Percentiles rank a stretch among this genome's conserved stretches.
Evolutionary conservation across 495 filamentous ascomycete genomes (phyloP).

Genomic region (Cenococcum geophilum): DNA sequence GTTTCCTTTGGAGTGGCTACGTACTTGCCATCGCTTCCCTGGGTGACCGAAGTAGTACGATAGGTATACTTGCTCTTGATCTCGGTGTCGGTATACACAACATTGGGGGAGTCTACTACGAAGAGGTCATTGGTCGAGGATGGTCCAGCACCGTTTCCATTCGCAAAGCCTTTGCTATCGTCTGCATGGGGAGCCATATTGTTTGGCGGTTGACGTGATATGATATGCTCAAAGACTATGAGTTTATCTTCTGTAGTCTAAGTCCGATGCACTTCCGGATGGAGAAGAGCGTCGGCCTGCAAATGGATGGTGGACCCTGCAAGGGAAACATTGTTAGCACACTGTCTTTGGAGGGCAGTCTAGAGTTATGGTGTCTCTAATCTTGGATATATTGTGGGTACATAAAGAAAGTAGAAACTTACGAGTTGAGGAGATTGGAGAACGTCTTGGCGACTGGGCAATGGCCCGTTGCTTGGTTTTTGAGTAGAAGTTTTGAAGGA

Average conservation of each 20-base stretch:
- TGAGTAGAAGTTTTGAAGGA: constrained; percentile 5
- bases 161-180: constrained; percentile 61
- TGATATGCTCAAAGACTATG: constrained; percentile 34
- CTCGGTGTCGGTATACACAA: constrained; percentile 77
- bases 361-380: background rate
- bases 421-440: constrained; percentile 88
- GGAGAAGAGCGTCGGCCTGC: constrained; percentile 93
- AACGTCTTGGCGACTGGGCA: constrained; percentile 64
- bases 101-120: constrained; percentile 84
- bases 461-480: constrained; percentile 24
- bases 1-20: constrained; percentile 83
- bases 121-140: constrained; percentile 56
- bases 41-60: constrained; percentile 77
- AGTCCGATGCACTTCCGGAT: constrained; percentile 81
- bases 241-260: constrained; percentile 56
- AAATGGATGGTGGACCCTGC: constrained; percentile 87
- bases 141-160: constrained; percentile 55
- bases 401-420: constrained; percentile 37
- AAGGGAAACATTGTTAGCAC: constrained; percentile 6
- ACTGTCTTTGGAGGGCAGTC: background rate
- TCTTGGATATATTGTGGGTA: background rate
- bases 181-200: constrained; percentile 95
- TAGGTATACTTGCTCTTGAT: constrained; percentile 96
- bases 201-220: constrained; percentile 17
- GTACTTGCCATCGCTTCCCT: constrained; percentile 67